Evolutionary conservation across 2,329 filamentous ascomycete species (phyloP), one percentile per base, ranked within the genome.

Genomic region (Arachnomyces sp.): DNA sequence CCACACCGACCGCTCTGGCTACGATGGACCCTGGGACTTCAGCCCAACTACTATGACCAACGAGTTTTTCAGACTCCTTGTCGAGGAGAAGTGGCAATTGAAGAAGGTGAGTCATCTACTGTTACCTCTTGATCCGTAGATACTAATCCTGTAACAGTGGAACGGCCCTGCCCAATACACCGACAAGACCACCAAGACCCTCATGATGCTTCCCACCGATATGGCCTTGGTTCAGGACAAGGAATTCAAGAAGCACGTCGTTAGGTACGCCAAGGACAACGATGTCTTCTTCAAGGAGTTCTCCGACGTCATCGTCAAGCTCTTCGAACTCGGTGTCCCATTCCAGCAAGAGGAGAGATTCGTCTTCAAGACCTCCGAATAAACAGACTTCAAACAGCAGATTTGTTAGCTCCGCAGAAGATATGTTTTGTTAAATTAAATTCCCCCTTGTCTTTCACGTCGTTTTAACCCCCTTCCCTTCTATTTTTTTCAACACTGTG

Each of bases 171-270:
- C 81, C 67, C 89, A 93, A 76, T 90, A 82, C 61, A 81, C 94
- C 69, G 89, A 96, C 69, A 84, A 84, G 70, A 77, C 73, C 58
- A 86, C 82, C 57, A 89, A 94, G 77, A 74, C 75, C 31, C 71
- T 96, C 55, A 96, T 98, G 92, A 96, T 98, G 90, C 72, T 98
- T 64, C 92, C 92, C 39, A 84, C 87, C 49, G 90, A 98, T 59
- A 80, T 93, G 68, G 83, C 82, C 42, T 73, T 96, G 42, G 69
- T 94, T 58, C 77, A 89, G 70, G 90, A 96, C 70, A 90, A 90
- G 76, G 73, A 72, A 51, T 93, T 96, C 74, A 79, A 76, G 67
- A 71, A 77, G 58, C 81, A 77, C 56, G 85, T 90, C 20, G 80
- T 94, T 65, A 79, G 81, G 63, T 96, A 95, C 61, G 89, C 90